A percentile compares a stretch with the other conserved stretches of the same genome.
These are phyloP conservation scores for Leishmania tropica DNA, from an alignment of 208 protist genomes.

Conservation along the genomic window DNA sequence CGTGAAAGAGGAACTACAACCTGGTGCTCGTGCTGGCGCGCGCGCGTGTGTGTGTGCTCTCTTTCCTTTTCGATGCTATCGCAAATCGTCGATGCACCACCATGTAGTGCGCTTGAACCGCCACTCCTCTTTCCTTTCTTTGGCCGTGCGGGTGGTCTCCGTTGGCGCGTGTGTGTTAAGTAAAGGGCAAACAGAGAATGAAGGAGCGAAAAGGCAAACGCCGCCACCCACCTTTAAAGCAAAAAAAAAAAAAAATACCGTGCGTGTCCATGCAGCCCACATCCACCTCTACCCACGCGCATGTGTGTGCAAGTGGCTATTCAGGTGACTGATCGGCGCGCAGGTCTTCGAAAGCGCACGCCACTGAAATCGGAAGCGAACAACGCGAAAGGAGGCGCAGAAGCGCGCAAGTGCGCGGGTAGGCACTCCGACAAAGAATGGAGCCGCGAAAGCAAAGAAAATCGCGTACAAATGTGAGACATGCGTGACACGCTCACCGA, in stretches of 20 bases:
- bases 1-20: neutral
- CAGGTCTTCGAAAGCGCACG: neutral
- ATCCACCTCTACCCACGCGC: neutral
- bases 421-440: neutral
- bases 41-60: neutral
- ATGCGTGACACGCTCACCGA: neutral
- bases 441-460: neutral
- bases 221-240: neutral
- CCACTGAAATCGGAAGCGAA: neutral
- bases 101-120: neutral
- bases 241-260: neutral
- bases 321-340: neutral
- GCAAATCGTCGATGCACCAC: neutral
- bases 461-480: neutral
- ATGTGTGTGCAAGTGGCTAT: neutral
- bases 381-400: neutral
- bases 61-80: neutral
- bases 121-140: neutral
- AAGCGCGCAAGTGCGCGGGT: neutral
- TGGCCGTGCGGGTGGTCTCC: neutral
- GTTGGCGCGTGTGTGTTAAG: neutral
- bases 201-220: neutral
- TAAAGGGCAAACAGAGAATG: neutral
- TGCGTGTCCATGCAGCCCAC: neutral
- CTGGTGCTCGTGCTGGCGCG: neutral